A percentile compares a stretch with the other conserved stretches of the same genome.
Evolutionary conservation across 345 rosid genomes (phyloP).

Genomic region (Litchi chinensis): DNA sequence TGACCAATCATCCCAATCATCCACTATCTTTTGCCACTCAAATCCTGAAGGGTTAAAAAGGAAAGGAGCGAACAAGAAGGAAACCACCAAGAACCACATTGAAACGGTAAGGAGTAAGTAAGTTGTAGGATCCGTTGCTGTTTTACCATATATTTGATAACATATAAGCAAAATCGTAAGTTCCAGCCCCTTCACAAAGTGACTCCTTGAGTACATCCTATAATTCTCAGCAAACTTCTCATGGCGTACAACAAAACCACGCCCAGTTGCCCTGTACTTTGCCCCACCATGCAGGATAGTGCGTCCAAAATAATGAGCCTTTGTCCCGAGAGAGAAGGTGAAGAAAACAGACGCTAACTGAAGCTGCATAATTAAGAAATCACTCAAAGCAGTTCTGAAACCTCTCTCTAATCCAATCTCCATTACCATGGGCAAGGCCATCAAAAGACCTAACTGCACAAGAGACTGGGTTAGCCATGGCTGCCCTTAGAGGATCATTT

Average conservation of each 20-base stretch:
- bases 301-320: conserved; percentile 88
- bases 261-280: conserved; percentile 97
- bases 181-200: conserved; percentile 89
- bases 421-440: conserved; percentile 94
- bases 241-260: conserved; percentile 97
- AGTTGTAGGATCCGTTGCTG: conserved; percentile 32
- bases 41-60: conserved; percentile 94
- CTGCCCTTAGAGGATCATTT: conserved; percentile 72
- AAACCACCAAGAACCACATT: conserved; percentile 87
- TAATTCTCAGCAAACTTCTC: conserved; percentile 98
- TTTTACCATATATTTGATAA: conserved; percentile 64
- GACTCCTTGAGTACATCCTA: conserved; percentile 97
- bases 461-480: conserved; percentile 93
- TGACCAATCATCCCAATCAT: conserved; percentile 97
- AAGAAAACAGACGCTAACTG: conserved; percentile 93
- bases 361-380: conserved; percentile 91
- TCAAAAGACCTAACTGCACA: conserved; percentile 86
- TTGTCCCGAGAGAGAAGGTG: conserved; percentile 96
- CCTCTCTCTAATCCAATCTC: conserved; percentile 98
- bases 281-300: conserved; percentile 97
- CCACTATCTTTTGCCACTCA: conserved; percentile 98
- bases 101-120: conserved; percentile 63
- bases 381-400: conserved; percentile 81
- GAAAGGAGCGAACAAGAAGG: conserved; percentile 90
- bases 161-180: conserved; percentile 72